Conservation (phyloP, 441 rosid species). For the Cnidoscolus chayamansa region DNA sequence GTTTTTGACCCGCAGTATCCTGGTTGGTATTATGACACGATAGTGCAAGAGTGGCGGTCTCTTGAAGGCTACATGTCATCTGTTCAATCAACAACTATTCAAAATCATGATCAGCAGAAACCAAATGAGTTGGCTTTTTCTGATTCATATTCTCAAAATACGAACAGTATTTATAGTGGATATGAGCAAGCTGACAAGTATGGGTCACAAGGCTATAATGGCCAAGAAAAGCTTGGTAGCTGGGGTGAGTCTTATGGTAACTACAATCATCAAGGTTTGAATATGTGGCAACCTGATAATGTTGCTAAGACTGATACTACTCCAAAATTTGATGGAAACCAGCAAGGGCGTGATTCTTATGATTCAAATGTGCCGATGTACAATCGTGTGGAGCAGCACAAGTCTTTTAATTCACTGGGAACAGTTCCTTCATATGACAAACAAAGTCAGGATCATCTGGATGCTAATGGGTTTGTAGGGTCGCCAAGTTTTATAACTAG, state of each 20-base stretch:
- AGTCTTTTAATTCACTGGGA: conserved; percentile 31
- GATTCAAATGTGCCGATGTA: conserved; percentile 37
- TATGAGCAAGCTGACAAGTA: conserved; percentile 40
- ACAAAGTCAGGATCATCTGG: conserved; percentile 33
- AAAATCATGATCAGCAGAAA: conserved; percentile 43
- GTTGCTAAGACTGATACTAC: conserved; percentile 29
- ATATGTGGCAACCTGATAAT: conserved; percentile 49
- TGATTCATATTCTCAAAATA: conserved; percentile 35
- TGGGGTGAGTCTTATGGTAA: conserved; percentile 50
- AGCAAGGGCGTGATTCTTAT: conserved; percentile 40
- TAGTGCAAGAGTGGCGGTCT: conserved; percentile 64
- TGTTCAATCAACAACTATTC: conserved; percentile 40
- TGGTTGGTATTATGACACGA: conserved; percentile 86
- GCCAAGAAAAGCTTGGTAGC: conserved; percentile 41
- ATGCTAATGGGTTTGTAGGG: conserved; percentile 49
- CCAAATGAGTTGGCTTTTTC: conserved; percentile 46
- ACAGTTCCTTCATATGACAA: conserved; percentile 38
- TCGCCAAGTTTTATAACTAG: conserved; percentile 39
- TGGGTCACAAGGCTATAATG: conserved; percentile 38
- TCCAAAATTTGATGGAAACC: conserved; percentile 46
- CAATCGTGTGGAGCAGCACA: conserved; percentile 35
- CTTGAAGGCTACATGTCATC: conserved; percentile 66
- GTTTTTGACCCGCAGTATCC: conserved; percentile 87
- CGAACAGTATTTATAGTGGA: conserved; percentile 31
- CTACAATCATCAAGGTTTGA: conserved; percentile 38